phyloP scores from a whole-genome alignment of 2,329 filamentous ascomycete genomes.

The Plectosphaerella plurivora region DNA sequence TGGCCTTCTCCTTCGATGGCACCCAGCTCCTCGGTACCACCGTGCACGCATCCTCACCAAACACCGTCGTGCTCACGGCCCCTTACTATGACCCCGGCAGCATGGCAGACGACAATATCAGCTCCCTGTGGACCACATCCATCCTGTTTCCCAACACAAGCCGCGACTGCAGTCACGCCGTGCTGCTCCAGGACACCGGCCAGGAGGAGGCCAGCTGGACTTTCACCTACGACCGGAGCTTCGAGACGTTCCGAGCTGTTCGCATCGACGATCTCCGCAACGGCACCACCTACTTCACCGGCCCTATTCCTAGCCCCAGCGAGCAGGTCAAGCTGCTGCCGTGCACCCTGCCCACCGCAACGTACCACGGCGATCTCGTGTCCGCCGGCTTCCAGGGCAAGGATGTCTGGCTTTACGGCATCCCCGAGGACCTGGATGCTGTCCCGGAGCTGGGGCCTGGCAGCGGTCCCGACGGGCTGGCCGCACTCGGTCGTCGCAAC shows the following conservation, averaged over 20 bases:
- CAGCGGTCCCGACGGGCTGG: slow-evolving; percentile 20
- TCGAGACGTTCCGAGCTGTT: slow-evolving; percentile 74
- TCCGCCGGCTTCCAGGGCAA: slow-evolving; percentile 68
- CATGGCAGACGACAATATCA: slow-evolving; percentile 62
- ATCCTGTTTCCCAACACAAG: slow-evolving; percentile 81
- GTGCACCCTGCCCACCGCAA: slow-evolving; percentile 64
- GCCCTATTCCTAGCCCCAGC: slow-evolving; percentile 51
- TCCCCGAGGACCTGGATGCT: slow-evolving; percentile 68
- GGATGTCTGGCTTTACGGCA: slow-evolving; percentile 74
- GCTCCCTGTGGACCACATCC: slow-evolving; percentile 78
- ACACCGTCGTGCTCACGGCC: slow-evolving; percentile 72
- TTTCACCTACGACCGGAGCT: slow-evolving; percentile 71
- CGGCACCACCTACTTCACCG: slow-evolving; percentile 75
- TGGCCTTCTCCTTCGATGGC: slow-evolving; percentile 74
- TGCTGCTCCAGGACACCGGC: slow-evolving; percentile 58
- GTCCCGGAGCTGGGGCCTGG: slow-evolving; percentile 37
- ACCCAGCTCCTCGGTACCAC: slow-evolving; percentile 76
- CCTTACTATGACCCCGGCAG: slow-evolving; percentile 74
- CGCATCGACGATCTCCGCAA: slow-evolving; percentile 70
- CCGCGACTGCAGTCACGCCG: slow-evolving; percentile 72
- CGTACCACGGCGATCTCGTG: slow-evolving; percentile 66
- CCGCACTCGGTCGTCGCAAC: slow-evolving; percentile 27
- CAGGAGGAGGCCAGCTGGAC: slow-evolving; percentile 69
- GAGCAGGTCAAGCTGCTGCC: slow-evolving; percentile 59
- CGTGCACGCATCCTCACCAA: slow-evolving; percentile 57